A percentile compares a stretch with the other conserved stretches of the same genome.
phyloP scores from a whole-genome alignment of 2,329 filamentous ascomycete genomes.

The Alternaria ethzedia region DNA sequence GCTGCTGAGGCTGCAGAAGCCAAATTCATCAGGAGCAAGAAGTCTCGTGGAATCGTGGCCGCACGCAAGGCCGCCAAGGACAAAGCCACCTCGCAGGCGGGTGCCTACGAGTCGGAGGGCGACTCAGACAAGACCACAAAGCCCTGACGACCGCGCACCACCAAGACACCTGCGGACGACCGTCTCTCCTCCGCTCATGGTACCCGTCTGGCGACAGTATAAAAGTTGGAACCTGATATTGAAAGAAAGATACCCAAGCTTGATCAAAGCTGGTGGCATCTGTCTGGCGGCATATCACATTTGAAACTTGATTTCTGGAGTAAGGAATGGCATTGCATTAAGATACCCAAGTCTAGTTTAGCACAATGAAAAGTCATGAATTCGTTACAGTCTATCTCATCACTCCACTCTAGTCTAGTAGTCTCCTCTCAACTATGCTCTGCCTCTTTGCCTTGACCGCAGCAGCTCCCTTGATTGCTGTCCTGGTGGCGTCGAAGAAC shows the following conservation, averaged over 20 bases:
- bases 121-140: neutral
- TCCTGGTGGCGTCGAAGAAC: slow-evolving; percentile 30
- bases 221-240: neutral
- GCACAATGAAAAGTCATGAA: slow-evolving; percentile 7
- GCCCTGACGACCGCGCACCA: neutral
- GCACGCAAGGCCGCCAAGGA: slow-evolving; percentile 7
- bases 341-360: neutral
- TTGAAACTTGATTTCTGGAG: neutral
- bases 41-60: slow-evolving; percentile 11
- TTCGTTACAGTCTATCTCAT: slow-evolving; percentile 3
- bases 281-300: neutral
- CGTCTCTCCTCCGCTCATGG: neutral
- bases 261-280: neutral
- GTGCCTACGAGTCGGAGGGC: neutral
- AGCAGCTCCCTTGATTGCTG: slow-evolving; percentile 23
- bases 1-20: neutral
- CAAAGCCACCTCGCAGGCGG: slow-evolving; percentile 1
- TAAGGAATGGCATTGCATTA: neutral
- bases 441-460: slow-evolving; percentile 12
- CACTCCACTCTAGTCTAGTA: neutral
- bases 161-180: neutral
- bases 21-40: slow-evolving; percentile 17
- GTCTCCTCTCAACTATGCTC: neutral
- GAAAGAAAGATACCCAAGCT: neutral
- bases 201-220: neutral